A percentile compares a stretch with the other conserved stretches of the same genome.
phyloP scores from a whole-genome alignment of 1,139 yeast species.

The Saccharomycopsis crataegensis region DNA sequence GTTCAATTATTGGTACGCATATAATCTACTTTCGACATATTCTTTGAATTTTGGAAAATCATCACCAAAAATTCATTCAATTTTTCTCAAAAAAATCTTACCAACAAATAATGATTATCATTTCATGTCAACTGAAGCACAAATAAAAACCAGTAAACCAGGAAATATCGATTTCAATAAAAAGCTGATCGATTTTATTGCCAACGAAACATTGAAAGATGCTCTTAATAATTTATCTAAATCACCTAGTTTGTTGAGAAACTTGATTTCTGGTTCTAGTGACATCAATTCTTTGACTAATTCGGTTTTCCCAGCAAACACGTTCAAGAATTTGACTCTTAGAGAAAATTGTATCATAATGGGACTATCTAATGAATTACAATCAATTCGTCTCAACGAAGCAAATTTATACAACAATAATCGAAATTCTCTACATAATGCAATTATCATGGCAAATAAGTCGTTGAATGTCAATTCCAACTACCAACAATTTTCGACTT shows the following conservation, averaged over 20 bases:
- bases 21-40: slow-evolving; percentile 19
- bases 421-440: slow-evolving; percentile 22
- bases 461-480: slow-evolving; percentile 19
- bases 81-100: slow-evolving; percentile 18
- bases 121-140: slow-evolving; percentile 13
- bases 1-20: slow-evolving; percentile 22
- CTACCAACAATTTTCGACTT: slow-evolving; percentile 16
- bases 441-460: slow-evolving; percentile 25
- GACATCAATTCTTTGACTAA: slow-evolving; percentile 15
- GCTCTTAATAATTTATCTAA: slow-evolving; percentile 13
- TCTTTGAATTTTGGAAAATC: slow-evolving; percentile 20
- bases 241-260: slow-evolving; percentile 15
- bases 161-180: slow-evolving; percentile 10
- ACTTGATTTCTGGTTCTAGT: slow-evolving; percentile 7
- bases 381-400: slow-evolving; percentile 16
- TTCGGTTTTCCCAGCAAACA: slow-evolving; percentile 17
- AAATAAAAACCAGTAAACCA: slow-evolving; percentile 10
- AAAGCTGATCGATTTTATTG: slow-evolving; percentile 11
- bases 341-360: slow-evolving; percentile 20
- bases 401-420: slow-evolving; percentile 12
- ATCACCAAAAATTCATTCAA: slow-evolving; percentile 20
- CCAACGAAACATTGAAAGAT: slow-evolving; percentile 18
- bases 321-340: slow-evolving; percentile 18
- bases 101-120: slow-evolving; percentile 19
- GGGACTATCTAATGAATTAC: slow-evolving; percentile 23